Evolutionary conservation across 805 yeast genomes (phyloP).

Genomic region (Priceomyces carsonii): DNA sequence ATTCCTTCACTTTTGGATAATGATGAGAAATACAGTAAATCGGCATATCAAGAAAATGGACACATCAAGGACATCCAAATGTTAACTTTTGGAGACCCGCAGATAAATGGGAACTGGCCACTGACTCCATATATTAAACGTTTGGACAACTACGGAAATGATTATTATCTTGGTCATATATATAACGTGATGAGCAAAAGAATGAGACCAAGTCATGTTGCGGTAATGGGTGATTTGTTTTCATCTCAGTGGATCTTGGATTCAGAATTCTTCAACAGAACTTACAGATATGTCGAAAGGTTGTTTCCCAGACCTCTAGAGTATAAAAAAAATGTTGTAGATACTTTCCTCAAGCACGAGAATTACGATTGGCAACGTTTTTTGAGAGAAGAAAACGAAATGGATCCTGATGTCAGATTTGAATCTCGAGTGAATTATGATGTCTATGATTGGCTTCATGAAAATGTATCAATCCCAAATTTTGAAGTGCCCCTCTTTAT

Average conservation of each 20-base stretch:
- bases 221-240: slow-evolving; percentile 89
- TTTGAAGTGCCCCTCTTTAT: slow-evolving; percentile 65
- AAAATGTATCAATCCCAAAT: slow-evolving; percentile 26
- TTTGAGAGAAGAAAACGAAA: slow-evolving; percentile 39
- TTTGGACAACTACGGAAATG: slow-evolving; percentile 88
- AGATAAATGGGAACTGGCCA: slow-evolving; percentile 86
- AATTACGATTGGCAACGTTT: slow-evolving; percentile 56
- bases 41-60: slow-evolving; percentile 12
- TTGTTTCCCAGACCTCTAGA: slow-evolving; percentile 59
- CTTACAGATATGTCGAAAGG: slow-evolving; percentile 70
- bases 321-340: slow-evolving; percentile 50
- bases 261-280: slow-evolving; percentile 79
- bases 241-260: slow-evolving; percentile 95
- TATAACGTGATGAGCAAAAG: slow-evolving; percentile 63
- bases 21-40: slow-evolving; percentile 7
- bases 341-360: slow-evolving; percentile 49
- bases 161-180: slow-evolving; percentile 83
- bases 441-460: slow-evolving; percentile 65
- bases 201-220: slow-evolving; percentile 74
- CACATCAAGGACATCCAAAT: slow-evolving; percentile 55
- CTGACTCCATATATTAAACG: slow-evolving; percentile 69
- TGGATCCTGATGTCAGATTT: slow-evolving; percentile 37
- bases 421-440: slow-evolving; percentile 47
- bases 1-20: slow-evolving; percentile 16
- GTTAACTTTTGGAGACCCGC: slow-evolving; percentile 94